Base-by-base conservation (phyloP, 176 grass and related monocot species). In the Eleusine coracana region DNA sequence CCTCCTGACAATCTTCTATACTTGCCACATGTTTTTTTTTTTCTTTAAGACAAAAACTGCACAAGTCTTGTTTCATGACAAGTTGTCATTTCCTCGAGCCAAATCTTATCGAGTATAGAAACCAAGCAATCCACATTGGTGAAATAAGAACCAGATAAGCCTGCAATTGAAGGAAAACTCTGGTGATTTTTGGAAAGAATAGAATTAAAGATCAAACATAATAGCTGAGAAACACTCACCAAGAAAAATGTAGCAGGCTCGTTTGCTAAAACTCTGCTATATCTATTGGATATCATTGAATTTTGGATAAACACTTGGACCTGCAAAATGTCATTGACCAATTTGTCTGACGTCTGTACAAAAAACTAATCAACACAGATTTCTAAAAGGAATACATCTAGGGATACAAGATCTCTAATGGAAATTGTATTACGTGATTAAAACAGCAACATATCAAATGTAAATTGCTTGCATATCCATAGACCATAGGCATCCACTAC, bases 281-380 rank as follows among this genome's bases (percentile, higher is more conserved):
- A 88, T 63, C 41, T 80, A 69, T 94, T 88, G 75, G 89, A 88
- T 88, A 78, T 38, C 83, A 94, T 77, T 25, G 15, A 28, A 58
- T 84, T 59, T 69, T 80, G 45, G 12, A 94, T 39, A 63, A 78
- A 45, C 11, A 77, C 3, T 84, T 94, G 88, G 27, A 90, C 70
- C 92, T 94, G 54, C 68, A 75, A 48, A 48, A 80, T 70, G 17
- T 36, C 48, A 80, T 54, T 11, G 39, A 75, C 4, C 5, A 88
- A 41, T 80, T 23, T 85, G 31, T 63, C 59, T 23, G 28, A 28
- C 17, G 18, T 69, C 48, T 44, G 75, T 36, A 60, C 0, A 1
- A 61, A 65, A 34, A 38, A 58, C 6, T 25, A 11, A 61, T 38
- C 10, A 29, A 13, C 40, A 61, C 10, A 18, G 18, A 60, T 36